phyloP scores from a whole-genome alignment of 345 rosid genomes.

The Clausena lansium region DNA sequence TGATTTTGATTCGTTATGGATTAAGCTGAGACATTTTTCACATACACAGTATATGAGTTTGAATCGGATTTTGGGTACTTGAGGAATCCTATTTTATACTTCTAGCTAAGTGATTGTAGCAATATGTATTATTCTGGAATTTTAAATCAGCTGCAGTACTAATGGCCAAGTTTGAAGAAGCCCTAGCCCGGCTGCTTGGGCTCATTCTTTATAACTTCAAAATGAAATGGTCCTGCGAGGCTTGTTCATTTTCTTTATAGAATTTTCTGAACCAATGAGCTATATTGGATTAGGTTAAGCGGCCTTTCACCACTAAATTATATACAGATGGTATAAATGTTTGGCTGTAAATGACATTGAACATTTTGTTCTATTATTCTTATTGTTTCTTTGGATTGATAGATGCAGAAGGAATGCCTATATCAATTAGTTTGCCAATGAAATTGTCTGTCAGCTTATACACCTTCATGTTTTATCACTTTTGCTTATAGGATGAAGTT shows the following conservation, averaged over 20 bases:
- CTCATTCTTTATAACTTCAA: not conserved
- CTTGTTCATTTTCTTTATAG: not conserved
- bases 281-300: not conserved
- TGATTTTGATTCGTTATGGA: not conserved
- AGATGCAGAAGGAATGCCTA: not conserved
- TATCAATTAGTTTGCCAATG: not conserved
- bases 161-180: not conserved
- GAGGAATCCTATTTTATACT: too few species aligned
- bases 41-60: not conserved
- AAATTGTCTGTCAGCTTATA: not conserved
- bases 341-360: not conserved
- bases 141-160: not conserved
- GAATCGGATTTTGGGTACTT: not conserved
- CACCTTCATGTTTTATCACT: not conserved
- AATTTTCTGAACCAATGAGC: not conserved
- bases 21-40: not conserved
- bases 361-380: not conserved
- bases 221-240: not conserved
- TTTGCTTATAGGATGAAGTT: slow-evolving; percentile 53
- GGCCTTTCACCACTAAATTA: not conserved
- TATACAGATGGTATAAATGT: not conserved
- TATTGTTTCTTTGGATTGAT: not conserved
- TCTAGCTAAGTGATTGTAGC: not conserved
- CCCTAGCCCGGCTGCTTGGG: not conserved
- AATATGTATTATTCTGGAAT: not conserved